Percentiles rank a stretch among this genome's conserved stretches.
Conservation (phyloP, 2,329 filamentous ascomycete genomes). For the Diaporthe ampelina region DNA sequence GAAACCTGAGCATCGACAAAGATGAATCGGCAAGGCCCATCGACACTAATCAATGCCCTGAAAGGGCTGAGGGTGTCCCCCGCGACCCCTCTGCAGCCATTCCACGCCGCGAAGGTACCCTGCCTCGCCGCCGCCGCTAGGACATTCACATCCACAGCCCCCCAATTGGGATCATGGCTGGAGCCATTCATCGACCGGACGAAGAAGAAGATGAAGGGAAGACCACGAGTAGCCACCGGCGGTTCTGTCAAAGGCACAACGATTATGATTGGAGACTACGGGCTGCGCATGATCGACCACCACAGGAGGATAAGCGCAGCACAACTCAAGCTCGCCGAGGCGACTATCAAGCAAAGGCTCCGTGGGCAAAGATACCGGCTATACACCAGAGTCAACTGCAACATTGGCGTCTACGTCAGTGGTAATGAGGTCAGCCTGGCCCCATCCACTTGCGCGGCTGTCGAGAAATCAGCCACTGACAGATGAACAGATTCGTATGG, state of each 20-base stretch:
- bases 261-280: slow-evolving; percentile 96
- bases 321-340: slow-evolving; percentile 91
- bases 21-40: slow-evolving; percentile 63
- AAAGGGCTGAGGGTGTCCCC: slow-evolving; percentile 62
- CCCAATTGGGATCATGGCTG: slow-evolving; percentile 80
- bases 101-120: slow-evolving; percentile 49
- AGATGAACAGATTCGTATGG: slow-evolving; percentile 83
- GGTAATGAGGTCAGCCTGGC: slow-evolving; percentile 82
- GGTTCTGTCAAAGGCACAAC: slow-evolving; percentile 94
- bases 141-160: slow-evolving; percentile 79
- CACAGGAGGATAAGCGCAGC: slow-evolving; percentile 89
- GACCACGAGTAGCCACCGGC: slow-evolving; percentile 88
- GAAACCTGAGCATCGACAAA: slow-evolving; percentile 41
- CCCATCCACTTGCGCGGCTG: background rate
- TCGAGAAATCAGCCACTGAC: slow-evolving; percentile 17
- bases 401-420: slow-evolving; percentile 94
- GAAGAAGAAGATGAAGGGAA: slow-evolving; percentile 91
- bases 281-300: slow-evolving; percentile 92
- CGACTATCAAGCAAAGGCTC: slow-evolving; percentile 90
- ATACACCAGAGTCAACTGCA: slow-evolving; percentile 91
- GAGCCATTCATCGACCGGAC: slow-evolving; percentile 82
- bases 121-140: slow-evolving; percentile 62
- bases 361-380: slow-evolving; percentile 93
- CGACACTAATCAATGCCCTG: slow-evolving; percentile 63
- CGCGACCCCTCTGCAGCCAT: slow-evolving; percentile 56